Base-by-base conservation (phyloP, 768 basidiomycete species). In the Infundibulicybe gibba region DNA sequence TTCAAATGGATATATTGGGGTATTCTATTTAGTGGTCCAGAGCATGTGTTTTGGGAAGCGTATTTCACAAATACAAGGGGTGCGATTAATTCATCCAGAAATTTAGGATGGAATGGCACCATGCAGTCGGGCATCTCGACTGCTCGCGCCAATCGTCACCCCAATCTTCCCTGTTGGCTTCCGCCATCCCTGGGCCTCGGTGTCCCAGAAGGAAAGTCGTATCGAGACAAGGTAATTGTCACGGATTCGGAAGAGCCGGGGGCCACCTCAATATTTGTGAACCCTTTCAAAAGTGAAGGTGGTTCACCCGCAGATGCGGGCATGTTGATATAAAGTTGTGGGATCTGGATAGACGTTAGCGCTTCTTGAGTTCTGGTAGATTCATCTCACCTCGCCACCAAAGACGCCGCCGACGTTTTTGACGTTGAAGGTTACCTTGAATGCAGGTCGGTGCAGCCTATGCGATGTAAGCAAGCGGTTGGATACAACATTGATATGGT, bases 141-240 rank as follows among this genome's bases (percentile, higher is more conserved):
- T 79, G 54, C 80, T 81, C 47, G 72, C 68, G 13, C 81, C 83
- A 6, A 82, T 62, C 5, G 73, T 68, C 47, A 85, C 69, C n/a
- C 59, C 61, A 50, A 80, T 77, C 43, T 57, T 69, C 4, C 81
- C 84, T 9, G 64, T 59, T 2, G 84, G 83, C 45, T 71, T 72
- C 31, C 64, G 59, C 84, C 84, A 86, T 2, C 77, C 73, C 60
- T 86, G 85, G 35, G 66, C 65, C 6, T 66, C 67, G 3, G 75
- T 75, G 50, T 85, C 80, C 85, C 82, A 85, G 43, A 81, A 66
- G 19, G 72, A 77, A 81, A 51, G 43, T 77, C 72, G 52, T 79
- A 72, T 20, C 76, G 68, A 15, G 78, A 73, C 9, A 83, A 64
- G 17, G 68, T 67, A 47, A 83, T 66, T 14, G 60, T 61, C 3